Conservation (phyloP, 2,329 filamentous ascomycete species). For the Alternaria dauci region DNA sequence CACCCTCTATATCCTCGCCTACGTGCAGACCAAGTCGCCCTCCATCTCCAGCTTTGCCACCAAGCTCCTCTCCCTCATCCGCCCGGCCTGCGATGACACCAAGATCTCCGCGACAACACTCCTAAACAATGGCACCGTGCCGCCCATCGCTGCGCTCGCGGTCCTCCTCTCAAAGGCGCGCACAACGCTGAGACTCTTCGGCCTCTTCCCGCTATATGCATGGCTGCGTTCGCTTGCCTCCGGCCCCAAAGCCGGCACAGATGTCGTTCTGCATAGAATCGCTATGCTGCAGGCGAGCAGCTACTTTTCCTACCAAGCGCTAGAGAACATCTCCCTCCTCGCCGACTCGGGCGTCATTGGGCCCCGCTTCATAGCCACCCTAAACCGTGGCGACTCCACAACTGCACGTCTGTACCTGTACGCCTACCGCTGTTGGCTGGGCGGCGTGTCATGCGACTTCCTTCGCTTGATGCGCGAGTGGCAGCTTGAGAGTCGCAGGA, state of each 20-base stretch:
- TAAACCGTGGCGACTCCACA: conserved; percentile 48
- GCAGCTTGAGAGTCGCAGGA: conserved; percentile 50
- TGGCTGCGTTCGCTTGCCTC: conserved; percentile 54
- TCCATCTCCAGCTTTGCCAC: conserved; percentile 39
- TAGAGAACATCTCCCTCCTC: conserved; percentile 56
- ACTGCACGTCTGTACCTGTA: conserved; percentile 51
- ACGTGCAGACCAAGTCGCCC: conserved; percentile 52
- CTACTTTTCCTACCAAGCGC: conserved; percentile 55
- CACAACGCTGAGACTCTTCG: conserved; percentile 56
- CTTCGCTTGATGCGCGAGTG: conserved; percentile 54
- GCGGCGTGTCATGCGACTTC: conserved; percentile 56
- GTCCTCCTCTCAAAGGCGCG: conserved; percentile 53
- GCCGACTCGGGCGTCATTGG: conserved; percentile 54
- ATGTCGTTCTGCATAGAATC: conserved; percentile 54
- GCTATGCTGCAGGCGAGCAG: conserved; percentile 52
- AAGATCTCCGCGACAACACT: conserved; percentile 36
- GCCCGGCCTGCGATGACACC: conserved; percentile 39
- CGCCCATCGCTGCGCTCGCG: conserved; percentile 48
- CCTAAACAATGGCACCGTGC: conserved; percentile 38
- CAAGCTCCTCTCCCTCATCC: conserved; percentile 45
- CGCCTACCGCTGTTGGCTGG: conserved; percentile 55
- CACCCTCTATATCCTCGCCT: conserved; percentile 56
- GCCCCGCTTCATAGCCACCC: conserved; percentile 44
- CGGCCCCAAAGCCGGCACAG: conserved; percentile 54
- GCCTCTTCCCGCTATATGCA: conserved; percentile 55